A percentile compares a stretch with the other conserved stretches of the same genome.
These are phyloP conservation scores for Arthrocladium fulminans DNA, from an alignment of 2,329 filamentous ascomycete species.

Conservation along the genomic window DNA sequence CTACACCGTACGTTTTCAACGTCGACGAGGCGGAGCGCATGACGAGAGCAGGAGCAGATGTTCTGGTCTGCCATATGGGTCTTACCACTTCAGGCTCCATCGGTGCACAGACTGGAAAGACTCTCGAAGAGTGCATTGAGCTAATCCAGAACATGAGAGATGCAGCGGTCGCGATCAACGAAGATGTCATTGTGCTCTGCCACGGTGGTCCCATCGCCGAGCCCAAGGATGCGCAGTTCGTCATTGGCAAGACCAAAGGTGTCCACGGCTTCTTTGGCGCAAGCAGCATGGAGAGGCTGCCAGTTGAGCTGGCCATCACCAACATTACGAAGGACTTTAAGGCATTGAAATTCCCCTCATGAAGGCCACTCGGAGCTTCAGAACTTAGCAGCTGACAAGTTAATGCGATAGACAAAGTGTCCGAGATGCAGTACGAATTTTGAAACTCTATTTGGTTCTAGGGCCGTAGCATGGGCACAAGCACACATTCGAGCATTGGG, in stretches of 20 bases:
- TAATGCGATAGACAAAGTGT: too few species aligned
- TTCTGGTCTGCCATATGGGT: slow-evolving; percentile 61
- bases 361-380: not conserved
- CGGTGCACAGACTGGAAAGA: slow-evolving; percentile 53
- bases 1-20: slow-evolving; percentile 62
- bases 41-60: slow-evolving; percentile 56
- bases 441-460: too few species aligned
- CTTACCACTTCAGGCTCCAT: slow-evolving; percentile 57
- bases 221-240: slow-evolving; percentile 54
- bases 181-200: slow-evolving; percentile 56
- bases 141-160: slow-evolving; percentile 57
- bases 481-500: too few species aligned
- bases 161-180: slow-evolving; percentile 47
- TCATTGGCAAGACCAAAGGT: slow-evolving; percentile 51
- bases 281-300: slow-evolving; percentile 60
- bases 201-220: slow-evolving; percentile 61
- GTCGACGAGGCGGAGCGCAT: slow-evolving; percentile 53
- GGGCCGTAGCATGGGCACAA: too few species aligned
- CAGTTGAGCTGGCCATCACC: slow-evolving; percentile 58
- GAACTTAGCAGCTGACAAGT: not conserved
- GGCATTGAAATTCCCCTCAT: slow-evolving; percentile 24
- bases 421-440: too few species aligned
- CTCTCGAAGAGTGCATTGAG: slow-evolving; percentile 54
- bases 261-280: slow-evolving; percentile 66
- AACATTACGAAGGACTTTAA: slow-evolving; percentile 50